Evolutionary conservation across 164 flowering plant genomes (phyloP), one percentile per base, ranked within the genome.

Genomic region (Paratinospora sagittata): DNA sequence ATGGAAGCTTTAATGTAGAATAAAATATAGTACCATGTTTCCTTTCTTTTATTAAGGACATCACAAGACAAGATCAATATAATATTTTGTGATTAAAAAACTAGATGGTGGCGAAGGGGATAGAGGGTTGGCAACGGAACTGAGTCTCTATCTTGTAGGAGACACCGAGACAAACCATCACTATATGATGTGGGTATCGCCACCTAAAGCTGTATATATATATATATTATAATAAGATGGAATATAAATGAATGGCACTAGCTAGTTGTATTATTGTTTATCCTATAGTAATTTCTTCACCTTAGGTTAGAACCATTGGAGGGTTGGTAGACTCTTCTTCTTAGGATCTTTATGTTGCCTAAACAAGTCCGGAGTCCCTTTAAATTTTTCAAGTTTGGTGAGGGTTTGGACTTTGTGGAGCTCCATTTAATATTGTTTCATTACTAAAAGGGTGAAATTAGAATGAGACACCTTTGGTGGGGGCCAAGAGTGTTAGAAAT

Each of bases 151-250:
- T 52, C 58, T 19, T 52, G 58, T 52, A 19, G 58, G 58, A 52
- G 58, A 52, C 58, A 52, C 23, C 14, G 58, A 52, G 58, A 52
- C 58, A 52, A 52, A 52, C 19, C 58, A 52, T 52, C 58, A 52
- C 58, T 52, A n/a, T 52, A 19, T 52, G 58, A 52, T 17, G 58
- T 52, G n/a, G 55, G 55, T 49, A 13, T 49, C 12, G 55, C 55
- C 55, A 49, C 19, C 55, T 49, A 49, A 49, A 49, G 55, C 55
- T 49, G 16, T 17, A 1, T 17, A 3, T 13, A 13, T n/a, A n/a
- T 49, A n/a, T 49, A 6, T 19, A 49, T 49, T 17, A 49, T 47
- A n/a, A n/a, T 49, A 19, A 10, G 55, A 49, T 3, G 55, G 55
- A 7, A 49, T 11, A 49, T 49, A 49, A 49, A 49, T 13, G 55